Percentiles rank a stretch among this genome's conserved stretches.
Conservation (phyloP, 2,329 filamentous ascomycete genomes). For the Podosphaera aphanis region DNA sequence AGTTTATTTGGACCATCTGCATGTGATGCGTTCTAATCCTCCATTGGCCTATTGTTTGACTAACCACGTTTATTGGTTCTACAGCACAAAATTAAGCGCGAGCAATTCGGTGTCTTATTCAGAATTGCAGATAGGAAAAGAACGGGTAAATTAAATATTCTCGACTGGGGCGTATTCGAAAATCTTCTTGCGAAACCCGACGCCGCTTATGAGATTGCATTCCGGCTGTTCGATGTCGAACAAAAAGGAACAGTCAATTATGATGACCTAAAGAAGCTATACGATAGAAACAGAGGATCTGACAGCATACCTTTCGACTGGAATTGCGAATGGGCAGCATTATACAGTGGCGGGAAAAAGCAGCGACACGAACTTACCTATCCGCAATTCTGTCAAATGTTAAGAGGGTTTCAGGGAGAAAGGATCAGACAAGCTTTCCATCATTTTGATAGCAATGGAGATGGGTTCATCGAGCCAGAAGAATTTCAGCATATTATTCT, state of each 20-base stretch:
- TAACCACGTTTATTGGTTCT: conserved; percentile 6
- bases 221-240: conserved; percentile 80
- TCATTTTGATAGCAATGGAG: conserved; percentile 68
- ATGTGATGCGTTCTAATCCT: neutral
- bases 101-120: conserved; percentile 90
- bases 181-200: conserved; percentile 84
- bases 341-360: conserved; percentile 78
- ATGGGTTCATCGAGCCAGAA: conserved; percentile 86
- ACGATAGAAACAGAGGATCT: conserved; percentile 69
- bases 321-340: conserved; percentile 85
- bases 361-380: conserved; percentile 84
- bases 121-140: conserved; percentile 62
- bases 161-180: conserved; percentile 84
- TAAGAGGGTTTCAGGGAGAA: conserved; percentile 87
- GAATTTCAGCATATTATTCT: conserved; percentile 93
- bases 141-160: conserved; percentile 48
- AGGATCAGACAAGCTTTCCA: conserved; percentile 89
- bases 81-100: conserved; percentile 91
- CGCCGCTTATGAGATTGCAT: conserved; percentile 96
- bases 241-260: conserved; percentile 71
- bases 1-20: conserved; percentile 19
- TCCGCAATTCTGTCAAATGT: conserved; percentile 91
- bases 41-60: conserved; percentile 11
- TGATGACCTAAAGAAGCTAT: conserved; percentile 63
- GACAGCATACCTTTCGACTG: conserved; percentile 84